Conservation (phyloP, 2,329 filamentous ascomycete genomes). For the Aspergillus eucalypticola region DNA sequence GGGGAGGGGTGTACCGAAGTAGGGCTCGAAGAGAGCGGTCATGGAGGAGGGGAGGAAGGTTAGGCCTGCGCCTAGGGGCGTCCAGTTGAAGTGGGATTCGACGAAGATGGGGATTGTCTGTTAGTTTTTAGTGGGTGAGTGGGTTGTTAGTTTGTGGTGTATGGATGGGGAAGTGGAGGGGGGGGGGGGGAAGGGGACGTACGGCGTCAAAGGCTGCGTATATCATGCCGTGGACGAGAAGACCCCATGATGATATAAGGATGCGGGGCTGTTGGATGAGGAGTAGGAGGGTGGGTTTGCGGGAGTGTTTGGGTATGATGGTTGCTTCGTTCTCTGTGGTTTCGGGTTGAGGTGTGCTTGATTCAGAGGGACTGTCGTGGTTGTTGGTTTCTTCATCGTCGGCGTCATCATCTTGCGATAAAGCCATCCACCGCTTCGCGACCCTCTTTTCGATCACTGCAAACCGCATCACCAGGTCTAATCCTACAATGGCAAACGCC, state of each 20-base stretch:
- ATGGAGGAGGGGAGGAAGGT: conserved; percentile 61
- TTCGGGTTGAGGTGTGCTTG: not conserved
- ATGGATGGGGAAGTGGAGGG: conserved; percentile 17
- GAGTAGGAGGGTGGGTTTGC: conserved; percentile 17
- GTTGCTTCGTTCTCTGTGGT: not conserved
- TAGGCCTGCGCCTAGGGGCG: conserved; percentile 58
- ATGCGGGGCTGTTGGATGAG: conserved; percentile 50
- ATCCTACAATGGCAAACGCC: conserved; percentile 53
- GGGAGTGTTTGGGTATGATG: not conserved
- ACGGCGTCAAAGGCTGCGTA: conserved; percentile 55
- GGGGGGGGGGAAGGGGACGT: conserved; percentile 3
- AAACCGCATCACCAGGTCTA: conserved; percentile 63
- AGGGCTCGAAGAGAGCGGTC: conserved; percentile 62
- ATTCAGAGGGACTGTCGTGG: not conserved
- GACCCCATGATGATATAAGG: conserved; percentile 57
- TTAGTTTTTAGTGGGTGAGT: not conserved
- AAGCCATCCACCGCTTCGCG: conserved; percentile 39
- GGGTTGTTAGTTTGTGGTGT: too few relatives aligned
- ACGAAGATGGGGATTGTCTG: conserved; percentile 56
- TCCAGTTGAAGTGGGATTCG: conserved; percentile 56
- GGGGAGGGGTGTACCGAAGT: conserved; percentile 43
- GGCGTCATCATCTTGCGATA: conserved; percentile 37
- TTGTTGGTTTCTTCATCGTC: conserved; percentile 20
- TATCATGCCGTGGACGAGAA: conserved; percentile 52
- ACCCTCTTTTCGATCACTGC: conserved; percentile 65